Evolutionary conservation across 1,139 yeast species (phyloP), one percentile per base, ranked within the genome.

Genomic region (Debaryomyces robertsiae): DNA sequence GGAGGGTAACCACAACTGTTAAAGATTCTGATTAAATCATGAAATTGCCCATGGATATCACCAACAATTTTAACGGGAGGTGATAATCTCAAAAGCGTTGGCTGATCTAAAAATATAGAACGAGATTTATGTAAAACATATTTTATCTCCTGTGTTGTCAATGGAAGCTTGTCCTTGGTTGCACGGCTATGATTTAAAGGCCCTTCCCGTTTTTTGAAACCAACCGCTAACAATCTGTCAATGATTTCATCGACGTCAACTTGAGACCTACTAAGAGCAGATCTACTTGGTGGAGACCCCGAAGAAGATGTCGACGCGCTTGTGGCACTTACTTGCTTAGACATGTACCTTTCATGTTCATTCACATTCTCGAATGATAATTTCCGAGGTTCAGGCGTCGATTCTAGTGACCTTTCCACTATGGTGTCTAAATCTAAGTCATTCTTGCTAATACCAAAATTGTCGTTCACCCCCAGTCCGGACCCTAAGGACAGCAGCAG

Each of bases 1-100:
- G 98, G 98, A n/a, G 98, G 98, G 65, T 89, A 93, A 16, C 98
- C 98, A 69, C 98, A 91, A 69, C 88, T 89, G 37, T 95, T 90
- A 63, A 93, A 93, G 52, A 93, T 77, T 50, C 98, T 79, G 49
- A 93, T 82, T 53, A 93, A 70, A 64, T 93, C 98, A 39, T 90
- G 87, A 63, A 84, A 93, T 62, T 93, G 98, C 14, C 98, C 98
- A 64, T 93, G 98, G 28, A 93, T 95, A 61, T 93, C 98, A 33
- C 98, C 98, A 5, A 91, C 98, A 30, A 93, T 91, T 64, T 93
- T 93, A 13, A 93, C 98, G 0, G 98, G 98, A 0, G 98, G 96
- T 13, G 90, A 81, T 46, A 93, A 71, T 60, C 93, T 98, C 41
- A 93, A 69, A 42, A 93, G 67, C 5, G 96, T 77, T 3, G 98